phyloP scores from a whole-genome alignment of 441 rosid species.

The Euphorbia celastroides region DNA sequence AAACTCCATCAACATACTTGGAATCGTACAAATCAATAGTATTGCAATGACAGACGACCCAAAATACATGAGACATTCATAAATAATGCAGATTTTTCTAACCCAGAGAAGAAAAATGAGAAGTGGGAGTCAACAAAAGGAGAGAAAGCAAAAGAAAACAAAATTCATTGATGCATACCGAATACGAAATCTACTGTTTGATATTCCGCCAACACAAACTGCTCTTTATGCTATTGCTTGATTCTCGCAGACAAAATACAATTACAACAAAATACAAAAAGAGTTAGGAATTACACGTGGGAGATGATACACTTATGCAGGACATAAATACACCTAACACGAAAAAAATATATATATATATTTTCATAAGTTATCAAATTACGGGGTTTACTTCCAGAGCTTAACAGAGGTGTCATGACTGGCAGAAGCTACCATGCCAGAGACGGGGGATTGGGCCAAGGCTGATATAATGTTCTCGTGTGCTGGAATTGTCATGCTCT shows the following conservation, averaged over 20 bases:
- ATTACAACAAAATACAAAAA: background rate
- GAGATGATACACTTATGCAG: background rate
- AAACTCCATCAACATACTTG: no score
- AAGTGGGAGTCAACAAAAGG: no score
- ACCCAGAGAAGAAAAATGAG: no score
- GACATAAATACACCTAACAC: background rate
- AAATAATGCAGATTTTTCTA: no score
- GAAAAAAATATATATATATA: background rate
- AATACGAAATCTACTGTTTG: background rate
- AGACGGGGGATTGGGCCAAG: slow-evolving; percentile 44
- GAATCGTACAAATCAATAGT: no score
- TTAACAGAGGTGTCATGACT: slow-evolving; percentile 62
- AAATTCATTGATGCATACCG: background rate
- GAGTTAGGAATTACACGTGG: background rate
- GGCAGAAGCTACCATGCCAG: slow-evolving; percentile 58
- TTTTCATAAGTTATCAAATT: slow-evolving; percentile 1
- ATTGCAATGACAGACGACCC: no score
- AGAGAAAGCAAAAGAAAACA: no score
- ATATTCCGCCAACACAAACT: slow-evolving; percentile 11
- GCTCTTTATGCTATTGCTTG: slow-evolving; percentile 5
- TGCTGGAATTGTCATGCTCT: slow-evolving; percentile 45
- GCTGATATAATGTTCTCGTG: slow-evolving; percentile 54
- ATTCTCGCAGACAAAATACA: background rate
- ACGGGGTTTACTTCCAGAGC: slow-evolving; percentile 47
- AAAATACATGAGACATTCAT: no score